Evolutionary conservation across 1,139 yeast genomes (phyloP), one percentile per base, ranked within the genome.

Genomic region (Yamadazyma membranifaciens): DNA sequence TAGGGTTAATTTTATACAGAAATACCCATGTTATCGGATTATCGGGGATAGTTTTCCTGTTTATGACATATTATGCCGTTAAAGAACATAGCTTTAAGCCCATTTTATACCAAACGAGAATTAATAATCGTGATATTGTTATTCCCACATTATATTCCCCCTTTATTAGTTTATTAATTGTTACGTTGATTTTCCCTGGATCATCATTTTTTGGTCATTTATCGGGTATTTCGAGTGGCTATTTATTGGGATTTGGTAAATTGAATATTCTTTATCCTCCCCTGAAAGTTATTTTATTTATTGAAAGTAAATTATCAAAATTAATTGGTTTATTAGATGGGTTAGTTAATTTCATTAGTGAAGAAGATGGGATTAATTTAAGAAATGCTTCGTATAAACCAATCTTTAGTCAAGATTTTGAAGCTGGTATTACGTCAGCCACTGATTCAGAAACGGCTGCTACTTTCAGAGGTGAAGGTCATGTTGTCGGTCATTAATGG

Each of bases 161-260:
- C 6, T 65, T 85, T 34, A 49, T 75, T 15, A 57, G 79, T 24
- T 67, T 87, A 44, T 44, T 81, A 1, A 26, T 82, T 9, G 70
- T 80, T 2, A 59, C 60, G 64, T 34, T 71, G 70, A 35, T 87
- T 75, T 15, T 63, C 75, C 49, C 55, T 57, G 33, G 74, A 69
- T 37, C 91, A 9, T 82, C 92, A 40, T 81, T 88, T 50, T 65
- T 83, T 51, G 95, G 96, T 17, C 96, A 89, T 45, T 60, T 69
- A 50, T 62, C 67, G 10, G 77, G 73, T 2, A 63, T 69, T 33
- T 52, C 65, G 13, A 50, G 72, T 22, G 77, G 77, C 5, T 70
- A 59, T 50, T 56, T 70, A 39, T 60, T 85, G 55, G 86, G 78
- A 2, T 62, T 71, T 54, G 92, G 84, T 10, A 70, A 71, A 43